Percentiles rank a stretch among this genome's conserved stretches.
Evolutionary conservation across 176 grass and related monocot genomes (phyloP).

Genomic region (Otatea glauca): DNA sequence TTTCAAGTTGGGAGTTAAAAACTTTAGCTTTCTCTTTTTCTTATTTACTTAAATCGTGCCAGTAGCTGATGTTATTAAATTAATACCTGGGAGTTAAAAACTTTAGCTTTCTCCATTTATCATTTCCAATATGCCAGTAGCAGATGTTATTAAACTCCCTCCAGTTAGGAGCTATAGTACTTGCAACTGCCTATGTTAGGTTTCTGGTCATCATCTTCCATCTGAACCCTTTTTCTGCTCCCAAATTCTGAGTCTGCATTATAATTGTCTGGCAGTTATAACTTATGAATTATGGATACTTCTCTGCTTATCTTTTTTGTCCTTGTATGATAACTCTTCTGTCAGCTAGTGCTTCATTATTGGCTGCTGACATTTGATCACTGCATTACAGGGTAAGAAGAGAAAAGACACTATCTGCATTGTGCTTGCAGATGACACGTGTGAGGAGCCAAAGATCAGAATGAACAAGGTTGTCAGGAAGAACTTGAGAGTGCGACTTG

Average conservation of each 20-base stretch:
- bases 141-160: not conserved
- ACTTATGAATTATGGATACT: not conserved
- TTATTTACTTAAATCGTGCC: not conserved
- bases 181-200: not conserved
- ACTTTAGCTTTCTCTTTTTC: not conserved
- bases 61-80: not conserved
- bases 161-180: not conserved
- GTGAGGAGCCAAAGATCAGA: conserved; percentile 76
- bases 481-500: conserved; percentile 72
- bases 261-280: not conserved
- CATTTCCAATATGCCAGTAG: not conserved
- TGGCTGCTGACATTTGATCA: conserved; percentile 25
- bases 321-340: not conserved
- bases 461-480: conserved; percentile 85
- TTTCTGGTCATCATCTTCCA: not conserved
- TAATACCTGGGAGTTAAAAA: not conserved
- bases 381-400: conserved; percentile 72
- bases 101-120: not conserved
- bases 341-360: not conserved
- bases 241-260: not conserved
- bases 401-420: conserved; percentile 87
- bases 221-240: not conserved
- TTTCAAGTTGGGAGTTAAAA: not conserved
- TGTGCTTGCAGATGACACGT: conserved; percentile 70
- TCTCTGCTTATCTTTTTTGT: not conserved